Conservation (phyloP, 176 grass and related monocot genomes). For the Areca catechu region DNA sequence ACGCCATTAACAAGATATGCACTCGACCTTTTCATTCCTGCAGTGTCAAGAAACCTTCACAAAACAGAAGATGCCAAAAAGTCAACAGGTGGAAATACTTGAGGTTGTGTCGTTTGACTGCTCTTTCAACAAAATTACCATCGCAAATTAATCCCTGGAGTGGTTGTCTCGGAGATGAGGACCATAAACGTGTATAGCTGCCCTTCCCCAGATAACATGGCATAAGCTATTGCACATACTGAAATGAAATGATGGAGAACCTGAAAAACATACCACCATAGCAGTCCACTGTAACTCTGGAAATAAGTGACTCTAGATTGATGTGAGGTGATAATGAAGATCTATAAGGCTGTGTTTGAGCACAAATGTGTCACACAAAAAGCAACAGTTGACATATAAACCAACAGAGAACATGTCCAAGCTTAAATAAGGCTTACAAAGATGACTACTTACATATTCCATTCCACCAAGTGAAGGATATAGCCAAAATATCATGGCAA, state of each 20-base stretch:
- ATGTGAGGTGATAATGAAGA: too few relatives aligned
- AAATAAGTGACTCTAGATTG: too few relatives aligned
- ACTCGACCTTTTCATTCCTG: conserved; percentile 77
- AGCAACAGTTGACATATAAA: too few relatives aligned
- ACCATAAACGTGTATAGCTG: conserved; percentile 88
- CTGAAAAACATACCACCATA: conserved; percentile 30
- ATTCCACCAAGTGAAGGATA: conserved; percentile 92
- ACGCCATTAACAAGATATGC: conserved; percentile 87
- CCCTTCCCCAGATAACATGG: conserved; percentile 77
- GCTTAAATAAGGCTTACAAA: neutral
- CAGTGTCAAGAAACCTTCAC: conserved; percentile 88
- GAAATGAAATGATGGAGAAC: conserved; percentile 85
- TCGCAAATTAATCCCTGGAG: conserved; percentile 80
- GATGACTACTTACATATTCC: conserved; percentile 75
- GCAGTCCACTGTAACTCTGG: neutral
- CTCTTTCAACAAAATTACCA: conserved; percentile 45
- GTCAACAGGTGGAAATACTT: conserved; percentile 16
- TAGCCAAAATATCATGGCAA: conserved; percentile 88
- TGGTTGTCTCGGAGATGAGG: conserved; percentile 85
- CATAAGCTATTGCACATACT: conserved; percentile 64
- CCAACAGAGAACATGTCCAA: neutral
- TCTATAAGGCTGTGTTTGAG: too few relatives aligned
- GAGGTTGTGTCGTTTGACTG: neutral
- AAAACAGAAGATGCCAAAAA: conserved; percentile 21
- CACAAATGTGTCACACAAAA: too few relatives aligned